Evolutionary conservation across 129 eudicot genomes (phyloP).

Genomic region (Chrysanthemum makinoi): DNA sequence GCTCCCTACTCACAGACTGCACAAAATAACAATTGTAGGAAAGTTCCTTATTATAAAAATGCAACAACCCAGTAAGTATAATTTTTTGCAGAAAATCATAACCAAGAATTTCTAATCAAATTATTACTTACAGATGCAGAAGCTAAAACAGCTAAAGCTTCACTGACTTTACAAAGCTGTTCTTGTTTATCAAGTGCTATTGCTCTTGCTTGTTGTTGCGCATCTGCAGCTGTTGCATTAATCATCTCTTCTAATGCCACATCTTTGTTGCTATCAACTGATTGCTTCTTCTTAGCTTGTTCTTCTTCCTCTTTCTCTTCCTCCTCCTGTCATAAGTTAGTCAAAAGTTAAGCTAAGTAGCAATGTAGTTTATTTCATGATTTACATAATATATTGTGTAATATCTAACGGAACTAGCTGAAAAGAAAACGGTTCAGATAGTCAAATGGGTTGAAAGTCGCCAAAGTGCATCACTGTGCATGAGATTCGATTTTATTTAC

Average conservation of each 20-base stretch:
- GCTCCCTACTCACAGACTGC: constrained; percentile 98
- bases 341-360: constrained; percentile 14
- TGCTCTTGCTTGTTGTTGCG: constrained; percentile 63
- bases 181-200: constrained; percentile 77
- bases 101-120: not conserved
- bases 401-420: too few species aligned
- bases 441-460: too few species aligned
- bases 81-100: constrained; percentile 8
- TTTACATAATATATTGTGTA: too few species aligned
- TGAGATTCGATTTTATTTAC: too few species aligned
- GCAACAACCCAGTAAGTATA: constrained; percentile 4
- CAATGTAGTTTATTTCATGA: too few species aligned
- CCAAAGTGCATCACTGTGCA: too few species aligned
- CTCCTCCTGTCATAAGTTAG: constrained; percentile 57
- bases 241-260: constrained; percentile 86
- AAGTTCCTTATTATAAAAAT: not conserved
- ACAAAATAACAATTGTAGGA: constrained; percentile 25
- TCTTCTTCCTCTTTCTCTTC: constrained; percentile 88
- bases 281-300: constrained; percentile 63
- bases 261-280: constrained; percentile 50
- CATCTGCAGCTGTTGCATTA: constrained; percentile 59
- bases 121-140: constrained; percentile 80
- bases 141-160: constrained; percentile 94
- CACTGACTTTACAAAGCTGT: constrained; percentile 88
- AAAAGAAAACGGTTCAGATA: too few species aligned